Percentiles rank a stretch among this genome's conserved stretches.
Conservation (phyloP, 345 rosid genomes). For the Geranium brycei region DNA sequence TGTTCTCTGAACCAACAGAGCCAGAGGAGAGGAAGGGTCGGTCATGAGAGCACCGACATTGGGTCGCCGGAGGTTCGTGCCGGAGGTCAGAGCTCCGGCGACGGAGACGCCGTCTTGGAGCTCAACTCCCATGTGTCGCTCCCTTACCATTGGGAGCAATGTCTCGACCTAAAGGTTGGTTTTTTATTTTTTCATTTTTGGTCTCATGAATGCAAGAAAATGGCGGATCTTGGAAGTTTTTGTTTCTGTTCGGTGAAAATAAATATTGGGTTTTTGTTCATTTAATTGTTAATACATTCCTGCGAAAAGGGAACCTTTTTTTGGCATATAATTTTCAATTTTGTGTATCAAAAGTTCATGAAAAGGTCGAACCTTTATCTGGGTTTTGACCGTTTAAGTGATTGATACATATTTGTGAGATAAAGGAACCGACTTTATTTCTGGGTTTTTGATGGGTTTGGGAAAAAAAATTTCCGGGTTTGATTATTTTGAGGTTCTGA, state of each 20-base stretch:
- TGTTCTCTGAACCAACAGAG: constrained; percentile 36
- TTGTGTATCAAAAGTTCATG: not conserved
- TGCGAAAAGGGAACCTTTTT: no score
- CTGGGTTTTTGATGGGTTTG: not conserved
- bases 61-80: not conserved
- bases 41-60: not conserved
- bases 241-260: not conserved
- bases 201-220: constrained; percentile 36
- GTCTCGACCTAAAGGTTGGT: constrained; percentile 62
- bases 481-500: not conserved
- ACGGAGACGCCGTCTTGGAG: constrained; percentile 32
- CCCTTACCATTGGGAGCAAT: constrained; percentile 63
- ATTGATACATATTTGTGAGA: no score
- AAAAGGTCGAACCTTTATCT: not conserved
- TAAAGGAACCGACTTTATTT: not conserved
- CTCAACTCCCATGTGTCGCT: constrained; percentile 49
- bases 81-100: not conserved
- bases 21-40: not conserved
- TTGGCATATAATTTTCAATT: not conserved
- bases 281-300: no score
- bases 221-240: constrained; percentile 24
- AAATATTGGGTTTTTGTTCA: not conserved
- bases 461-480: not conserved
- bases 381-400: not conserved
- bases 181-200: not conserved